A percentile compares a stretch with the other conserved stretches of the same genome.
Conservation (phyloP, 345 rosid species). For the Salix arbutifolia region DNA sequence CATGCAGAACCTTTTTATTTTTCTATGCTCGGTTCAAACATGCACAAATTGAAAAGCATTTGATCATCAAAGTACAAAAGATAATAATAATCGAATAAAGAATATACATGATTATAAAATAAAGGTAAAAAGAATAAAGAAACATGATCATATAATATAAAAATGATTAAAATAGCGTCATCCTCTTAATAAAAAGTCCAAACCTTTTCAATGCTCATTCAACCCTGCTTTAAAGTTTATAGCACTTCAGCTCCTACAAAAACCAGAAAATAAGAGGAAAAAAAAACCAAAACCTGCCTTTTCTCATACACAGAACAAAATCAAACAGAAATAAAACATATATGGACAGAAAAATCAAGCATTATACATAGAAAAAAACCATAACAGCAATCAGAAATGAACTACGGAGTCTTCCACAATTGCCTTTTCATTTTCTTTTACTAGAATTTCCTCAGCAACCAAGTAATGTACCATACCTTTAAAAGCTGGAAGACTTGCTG, state of each 20-base stretch:
- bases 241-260: not conserved
- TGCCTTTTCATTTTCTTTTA: no score
- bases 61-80: not conserved
- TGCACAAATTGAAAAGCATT: not conserved
- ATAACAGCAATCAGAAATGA: not conserved
- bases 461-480: no score
- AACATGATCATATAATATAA: no score
- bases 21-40: not conserved
- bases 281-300: not conserved
- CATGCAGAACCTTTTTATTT: not conserved
- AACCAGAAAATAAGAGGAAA: not conserved
- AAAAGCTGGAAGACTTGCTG: no score
- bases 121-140: not conserved
- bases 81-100: no score
- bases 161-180: no score
- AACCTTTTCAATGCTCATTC: not conserved
- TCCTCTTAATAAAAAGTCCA: not conserved
- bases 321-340: no score
- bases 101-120: not conserved
- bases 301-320: not conserved
- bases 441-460: no score
- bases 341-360: not conserved
- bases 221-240: no score
- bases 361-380: not conserved
- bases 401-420: not conserved